Evolutionary conservation across 495 filamentous ascomycete genomes (phyloP).

Genomic region (Umbilicaria muhlenbergii): DNA sequence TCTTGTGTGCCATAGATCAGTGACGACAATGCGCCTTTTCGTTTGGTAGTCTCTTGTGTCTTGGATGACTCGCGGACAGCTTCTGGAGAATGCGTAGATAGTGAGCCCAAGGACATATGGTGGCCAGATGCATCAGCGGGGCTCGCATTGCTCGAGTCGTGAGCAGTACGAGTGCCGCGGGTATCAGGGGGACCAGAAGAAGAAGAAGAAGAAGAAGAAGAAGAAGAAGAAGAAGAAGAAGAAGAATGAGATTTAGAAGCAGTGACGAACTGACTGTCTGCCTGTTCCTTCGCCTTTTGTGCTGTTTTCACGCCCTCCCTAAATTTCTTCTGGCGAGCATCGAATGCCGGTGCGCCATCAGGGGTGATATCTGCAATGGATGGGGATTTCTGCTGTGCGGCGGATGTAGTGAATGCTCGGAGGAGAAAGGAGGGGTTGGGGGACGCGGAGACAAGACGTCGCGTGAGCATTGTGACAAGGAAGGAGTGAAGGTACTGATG

Average conservation of each 20-base stretch:
- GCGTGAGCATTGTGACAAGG: conserved; percentile 29
- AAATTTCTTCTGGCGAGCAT: conserved; percentile 68
- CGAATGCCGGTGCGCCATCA: conserved; percentile 55
- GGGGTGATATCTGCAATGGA: conserved; percentile 71
- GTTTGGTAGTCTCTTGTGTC: conserved; percentile 19
- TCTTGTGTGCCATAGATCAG: conserved; percentile 95
- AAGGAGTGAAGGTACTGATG: conserved; percentile 7
- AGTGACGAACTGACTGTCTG: conserved; percentile 63
- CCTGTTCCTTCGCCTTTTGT: conserved; percentile 57
- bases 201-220: too few species aligned
- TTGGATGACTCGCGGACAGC: conserved; percentile 23
- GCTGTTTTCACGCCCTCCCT: conserved; percentile 63
- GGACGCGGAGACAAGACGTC: conserved; percentile 30
- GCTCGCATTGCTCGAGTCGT: conserved; percentile 39
- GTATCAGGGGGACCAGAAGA: conserved; percentile 7
- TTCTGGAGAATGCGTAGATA: conserved; percentile 42
- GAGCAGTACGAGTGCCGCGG: conserved; percentile 33
- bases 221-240: conserved; percentile 25
- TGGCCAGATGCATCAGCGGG: conserved; percentile 18
- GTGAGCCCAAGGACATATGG: conserved; percentile 40
- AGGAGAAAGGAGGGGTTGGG: conserved; percentile 27
- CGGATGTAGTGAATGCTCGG: conserved; percentile 46
- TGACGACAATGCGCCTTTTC: conserved; percentile 37
- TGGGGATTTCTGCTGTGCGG: conserved; percentile 43
- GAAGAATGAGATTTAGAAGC: conserved; percentile 27